Evolutionary conservation across 1,284 basidiomycete genomes (phyloP).

Genomic region (Fomes fomentarius): DNA sequence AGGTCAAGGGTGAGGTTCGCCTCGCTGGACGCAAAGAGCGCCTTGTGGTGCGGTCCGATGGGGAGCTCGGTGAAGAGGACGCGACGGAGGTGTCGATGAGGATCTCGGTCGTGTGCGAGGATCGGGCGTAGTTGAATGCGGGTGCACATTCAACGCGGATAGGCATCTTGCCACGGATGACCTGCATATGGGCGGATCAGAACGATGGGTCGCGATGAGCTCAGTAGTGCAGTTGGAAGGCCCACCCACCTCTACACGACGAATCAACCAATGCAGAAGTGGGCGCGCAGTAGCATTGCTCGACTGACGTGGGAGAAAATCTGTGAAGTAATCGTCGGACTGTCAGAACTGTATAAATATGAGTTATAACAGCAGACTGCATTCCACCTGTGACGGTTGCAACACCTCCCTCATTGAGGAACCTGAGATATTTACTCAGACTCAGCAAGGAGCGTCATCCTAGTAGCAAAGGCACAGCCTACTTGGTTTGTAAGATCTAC

Average conservation of each 20-base stretch:
- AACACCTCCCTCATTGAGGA: slow-evolving; percentile 81
- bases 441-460: neutral
- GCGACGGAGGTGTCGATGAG: slow-evolving; percentile 34
- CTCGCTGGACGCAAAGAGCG: slow-evolving; percentile 60
- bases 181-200: slow-evolving; percentile 37
- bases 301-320: slow-evolving; percentile 77
- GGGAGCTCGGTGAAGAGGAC: slow-evolving; percentile 12
- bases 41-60: slow-evolving; percentile 54
- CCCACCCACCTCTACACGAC: slow-evolving; percentile 71
- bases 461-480: slow-evolving; percentile 4
- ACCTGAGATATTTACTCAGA: slow-evolving; percentile 43
- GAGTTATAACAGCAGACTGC: too few relatives aligned
- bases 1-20: slow-evolving; percentile 71
- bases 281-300: slow-evolving; percentile 51
- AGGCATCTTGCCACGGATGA: slow-evolving; percentile 78
- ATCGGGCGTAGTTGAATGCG: slow-evolving; percentile 90
- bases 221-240: neutral
- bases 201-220: too few relatives aligned
- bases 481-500: slow-evolving; percentile 82
- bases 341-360: too few relatives aligned
- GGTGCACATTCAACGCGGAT: slow-evolving; percentile 87
- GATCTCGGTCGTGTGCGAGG: slow-evolving; percentile 67
- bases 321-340: slow-evolving; percentile 36
- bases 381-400: slow-evolving; percentile 79
- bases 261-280: slow-evolving; percentile 85